Conservation (phyloP, 2,329 filamentous ascomycete species). For the Aspergillus bombycis region DNA sequence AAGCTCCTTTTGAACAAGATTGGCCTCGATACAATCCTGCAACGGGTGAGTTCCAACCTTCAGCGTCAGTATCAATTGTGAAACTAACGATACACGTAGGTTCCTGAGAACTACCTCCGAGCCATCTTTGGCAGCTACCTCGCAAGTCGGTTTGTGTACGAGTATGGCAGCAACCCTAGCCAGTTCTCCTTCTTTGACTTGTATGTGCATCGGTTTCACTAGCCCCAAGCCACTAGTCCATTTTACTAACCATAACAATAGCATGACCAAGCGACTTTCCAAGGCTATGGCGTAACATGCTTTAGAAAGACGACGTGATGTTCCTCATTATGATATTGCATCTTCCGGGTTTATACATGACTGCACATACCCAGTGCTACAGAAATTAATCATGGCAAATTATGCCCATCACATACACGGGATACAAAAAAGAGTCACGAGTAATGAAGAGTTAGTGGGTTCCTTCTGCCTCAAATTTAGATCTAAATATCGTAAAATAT, state of each 20-base stretch:
- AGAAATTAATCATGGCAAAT: slow-evolving; percentile 18
- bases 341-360: slow-evolving; percentile 17
- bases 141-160: slow-evolving; percentile 93
- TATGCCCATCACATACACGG: slow-evolving; percentile 12
- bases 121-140: slow-evolving; percentile 96
- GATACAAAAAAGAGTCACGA: slow-evolving; percentile 21
- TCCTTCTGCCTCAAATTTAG: not conserved
- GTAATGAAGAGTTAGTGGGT: slow-evolving; percentile 13
- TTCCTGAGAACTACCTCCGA: slow-evolving; percentile 88
- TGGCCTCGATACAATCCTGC: slow-evolving; percentile 82
- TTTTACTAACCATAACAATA: slow-evolving; percentile 22
- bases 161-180: slow-evolving; percentile 87
- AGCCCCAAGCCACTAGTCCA: slow-evolving; percentile 6
- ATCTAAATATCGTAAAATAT: not conserved
- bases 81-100: slow-evolving; percentile 48
- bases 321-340: slow-evolving; percentile 19
- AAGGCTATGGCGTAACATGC: slow-evolving; percentile 31
- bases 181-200: slow-evolving; percentile 99
- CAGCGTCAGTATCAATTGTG: not conserved
- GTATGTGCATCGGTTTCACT: slow-evolving; percentile 59
- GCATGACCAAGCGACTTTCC: slow-evolving; percentile 44
- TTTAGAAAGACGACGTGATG: slow-evolving; percentile 14
- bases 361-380: slow-evolving; percentile 22
- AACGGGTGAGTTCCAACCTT: slow-evolving; percentile 62
- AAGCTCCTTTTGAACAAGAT: slow-evolving; percentile 84